phyloP scores from a whole-genome alignment of 2,329 filamentous ascomycete genomes.

The Arthrobotrys entomopaga region DNA sequence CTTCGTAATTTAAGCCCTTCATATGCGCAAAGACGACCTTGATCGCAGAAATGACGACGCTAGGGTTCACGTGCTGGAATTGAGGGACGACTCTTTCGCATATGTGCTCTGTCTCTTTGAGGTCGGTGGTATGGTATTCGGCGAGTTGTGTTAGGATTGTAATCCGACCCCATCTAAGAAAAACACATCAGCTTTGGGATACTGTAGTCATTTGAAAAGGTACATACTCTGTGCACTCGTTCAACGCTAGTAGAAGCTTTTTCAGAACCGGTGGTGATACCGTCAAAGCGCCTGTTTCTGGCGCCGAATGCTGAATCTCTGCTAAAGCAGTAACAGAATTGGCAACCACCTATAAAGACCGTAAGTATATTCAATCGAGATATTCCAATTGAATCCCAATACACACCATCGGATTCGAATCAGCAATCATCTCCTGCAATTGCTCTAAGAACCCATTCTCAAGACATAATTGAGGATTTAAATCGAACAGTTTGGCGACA shows the following conservation, averaged over 20 bases:
- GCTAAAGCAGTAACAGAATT: conserved; percentile 94
- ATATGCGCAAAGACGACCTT: conserved; percentile 98
- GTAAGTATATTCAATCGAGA: neutral
- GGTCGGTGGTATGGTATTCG: conserved; percentile 84
- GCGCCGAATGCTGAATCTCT: conserved; percentile 89
- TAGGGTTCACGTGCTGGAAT: conserved; percentile 98
- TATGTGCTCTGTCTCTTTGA: conserved; percentile 97
- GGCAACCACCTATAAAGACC: conserved; percentile 73
- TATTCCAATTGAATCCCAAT: neutral
- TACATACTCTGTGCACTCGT: conserved; percentile 84
- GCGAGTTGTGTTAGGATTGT: conserved; percentile 91
- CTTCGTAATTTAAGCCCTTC: conserved; percentile 80
- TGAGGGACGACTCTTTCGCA: conserved; percentile 95
- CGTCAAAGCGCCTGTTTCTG: conserved; percentile 86
- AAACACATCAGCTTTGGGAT: neutral
- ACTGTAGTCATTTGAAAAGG: neutral
- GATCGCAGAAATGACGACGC: conserved; percentile 95
- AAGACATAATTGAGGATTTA: conserved; percentile 90
- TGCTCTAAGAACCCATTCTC: conserved; percentile 96
- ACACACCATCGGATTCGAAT: conserved; percentile 90
- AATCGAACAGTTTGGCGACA: conserved; percentile 95
- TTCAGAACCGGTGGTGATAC: conserved; percentile 86
- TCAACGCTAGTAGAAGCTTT: conserved; percentile 94
- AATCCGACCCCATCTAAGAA: conserved; percentile 80
- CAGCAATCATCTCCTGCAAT: conserved; percentile 93